Evolutionary conservation across 1,139 yeast species (phyloP).

Genomic region (Protomyces arabidopsidicola): DNA sequence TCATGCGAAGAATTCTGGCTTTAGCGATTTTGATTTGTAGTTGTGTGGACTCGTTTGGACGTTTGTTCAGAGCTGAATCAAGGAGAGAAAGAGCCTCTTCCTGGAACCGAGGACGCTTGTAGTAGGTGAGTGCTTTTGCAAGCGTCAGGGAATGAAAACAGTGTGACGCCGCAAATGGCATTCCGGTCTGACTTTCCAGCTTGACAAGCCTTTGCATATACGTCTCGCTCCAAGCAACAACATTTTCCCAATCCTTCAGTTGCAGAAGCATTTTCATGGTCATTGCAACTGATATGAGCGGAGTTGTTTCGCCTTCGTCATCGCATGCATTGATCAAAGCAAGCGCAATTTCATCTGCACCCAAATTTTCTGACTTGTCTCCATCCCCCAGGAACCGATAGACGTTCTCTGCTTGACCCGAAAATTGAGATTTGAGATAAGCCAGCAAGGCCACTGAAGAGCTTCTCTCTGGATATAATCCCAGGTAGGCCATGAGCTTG

Average conservation of each 20-base stretch:
- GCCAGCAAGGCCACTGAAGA: slow-evolving; percentile 53
- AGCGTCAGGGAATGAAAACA: slow-evolving; percentile 51
- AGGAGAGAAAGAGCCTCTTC: slow-evolving; percentile 58
- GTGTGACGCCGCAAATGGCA: slow-evolving; percentile 6
- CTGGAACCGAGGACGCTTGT: slow-evolving; percentile 86
- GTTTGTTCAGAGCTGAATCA: not conserved
- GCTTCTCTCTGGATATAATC: slow-evolving; percentile 57
- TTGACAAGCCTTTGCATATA: not conserved
- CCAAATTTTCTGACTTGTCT: not conserved
- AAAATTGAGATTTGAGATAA: slow-evolving; percentile 33
- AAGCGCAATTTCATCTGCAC: not conserved
- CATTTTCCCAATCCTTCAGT: not conserved
- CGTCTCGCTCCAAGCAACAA: not conserved
- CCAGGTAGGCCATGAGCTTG: slow-evolving; percentile 50
- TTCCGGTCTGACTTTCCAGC: not conserved
- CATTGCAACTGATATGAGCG: not conserved
- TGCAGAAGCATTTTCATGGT: not conserved
- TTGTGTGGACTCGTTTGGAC: not conserved
- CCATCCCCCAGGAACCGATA: not conserved
- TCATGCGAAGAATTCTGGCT: not conserved
- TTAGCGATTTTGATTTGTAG: not conserved
- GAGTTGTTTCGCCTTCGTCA: not conserved
- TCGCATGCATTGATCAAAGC: slow-evolving; percentile 43
- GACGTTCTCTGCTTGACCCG: not conserved
- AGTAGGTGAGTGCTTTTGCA: slow-evolving; percentile 74